A percentile compares a stretch with the other conserved stretches of the same genome.
Conservation (phyloP, 139 green algal species). For the Nannochloris sp. region DNA sequence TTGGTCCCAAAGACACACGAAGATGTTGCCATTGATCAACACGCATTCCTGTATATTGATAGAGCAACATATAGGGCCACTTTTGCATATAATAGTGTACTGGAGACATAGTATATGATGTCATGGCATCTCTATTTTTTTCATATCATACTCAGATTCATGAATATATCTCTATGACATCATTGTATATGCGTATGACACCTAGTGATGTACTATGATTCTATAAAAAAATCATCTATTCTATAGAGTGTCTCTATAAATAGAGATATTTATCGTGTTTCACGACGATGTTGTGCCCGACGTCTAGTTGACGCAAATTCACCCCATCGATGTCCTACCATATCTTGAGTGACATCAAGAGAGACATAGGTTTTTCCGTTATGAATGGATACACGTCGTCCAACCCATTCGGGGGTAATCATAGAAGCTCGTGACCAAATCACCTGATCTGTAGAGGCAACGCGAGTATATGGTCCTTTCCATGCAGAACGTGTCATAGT, state of each 20-base stretch:
- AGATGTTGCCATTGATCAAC: neutral
- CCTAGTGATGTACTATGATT: no score
- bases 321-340: slow-evolving; percentile 37
- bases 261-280: slow-evolving; percentile 1
- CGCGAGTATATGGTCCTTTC: slow-evolving; percentile 21
- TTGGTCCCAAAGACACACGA: neutral
- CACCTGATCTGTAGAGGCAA: slow-evolving; percentile 3
- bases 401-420: slow-evolving; percentile 29
- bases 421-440: slow-evolving; percentile 29
- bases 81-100: neutral
- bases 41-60: neutral
- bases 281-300: slow-evolving; percentile 19
- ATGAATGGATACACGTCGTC: slow-evolving; percentile 13
- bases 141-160: neutral
- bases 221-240: no score
- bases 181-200: neutral
- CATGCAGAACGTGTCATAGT: slow-evolving; percentile 13
- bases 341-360: slow-evolving; percentile 24
- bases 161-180: neutral
- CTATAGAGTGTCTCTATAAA: neutral
- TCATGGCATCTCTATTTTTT: neutral
- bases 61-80: neutral
- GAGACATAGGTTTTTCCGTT: slow-evolving; percentile 30
- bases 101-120: neutral
- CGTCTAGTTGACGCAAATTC: slow-evolving; percentile 34